Evolutionary conservation across 1,284 basidiomycete species (phyloP).

Genomic region (Hypsizygus ulmarius): DNA sequence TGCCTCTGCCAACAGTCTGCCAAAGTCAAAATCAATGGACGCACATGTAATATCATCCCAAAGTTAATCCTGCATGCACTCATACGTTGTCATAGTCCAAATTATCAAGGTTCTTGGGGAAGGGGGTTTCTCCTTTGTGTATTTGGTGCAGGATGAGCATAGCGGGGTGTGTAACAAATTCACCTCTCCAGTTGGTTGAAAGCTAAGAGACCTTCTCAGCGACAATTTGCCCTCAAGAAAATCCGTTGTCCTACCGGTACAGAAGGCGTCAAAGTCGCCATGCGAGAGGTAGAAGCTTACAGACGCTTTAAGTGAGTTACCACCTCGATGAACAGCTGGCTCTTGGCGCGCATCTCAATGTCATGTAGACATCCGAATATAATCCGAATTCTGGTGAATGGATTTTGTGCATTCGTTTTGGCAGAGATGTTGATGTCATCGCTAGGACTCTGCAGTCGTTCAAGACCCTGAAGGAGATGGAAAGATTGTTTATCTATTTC

Average conservation of each 20-base stretch:
- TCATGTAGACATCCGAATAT: slow-evolving; percentile 77
- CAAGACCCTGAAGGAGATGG: slow-evolving; percentile 93
- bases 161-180: slow-evolving; percentile 57
- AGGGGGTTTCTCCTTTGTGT: slow-evolving; percentile 94
- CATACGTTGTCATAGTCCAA: slow-evolving; percentile 53
- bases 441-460: slow-evolving; percentile 87
- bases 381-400: slow-evolving; percentile 74
- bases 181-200: not conserved
- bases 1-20: slow-evolving; percentile 78
- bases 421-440: slow-evolving; percentile 9
- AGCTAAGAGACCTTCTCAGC: slow-evolving; percentile 36
- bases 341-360: slow-evolving; percentile 1
- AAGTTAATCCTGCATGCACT: slow-evolving; percentile 6
- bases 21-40: slow-evolving; percentile 90
- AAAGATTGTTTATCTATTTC: slow-evolving; percentile 91
- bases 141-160: slow-evolving; percentile 84
- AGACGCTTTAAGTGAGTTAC: slow-evolving; percentile 78
- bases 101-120: slow-evolving; percentile 90
- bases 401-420: not conserved
- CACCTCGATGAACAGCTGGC: not conserved
- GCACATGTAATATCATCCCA: slow-evolving; percentile 65
- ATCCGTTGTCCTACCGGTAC: slow-evolving; percentile 83
- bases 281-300: slow-evolving; percentile 91
- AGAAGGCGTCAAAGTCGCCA: slow-evolving; percentile 79
- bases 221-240: slow-evolving; percentile 93